phyloP scores from a whole-genome alignment of 495 filamentous ascomycete genomes.

The Neurospora hispaniola region DNA sequence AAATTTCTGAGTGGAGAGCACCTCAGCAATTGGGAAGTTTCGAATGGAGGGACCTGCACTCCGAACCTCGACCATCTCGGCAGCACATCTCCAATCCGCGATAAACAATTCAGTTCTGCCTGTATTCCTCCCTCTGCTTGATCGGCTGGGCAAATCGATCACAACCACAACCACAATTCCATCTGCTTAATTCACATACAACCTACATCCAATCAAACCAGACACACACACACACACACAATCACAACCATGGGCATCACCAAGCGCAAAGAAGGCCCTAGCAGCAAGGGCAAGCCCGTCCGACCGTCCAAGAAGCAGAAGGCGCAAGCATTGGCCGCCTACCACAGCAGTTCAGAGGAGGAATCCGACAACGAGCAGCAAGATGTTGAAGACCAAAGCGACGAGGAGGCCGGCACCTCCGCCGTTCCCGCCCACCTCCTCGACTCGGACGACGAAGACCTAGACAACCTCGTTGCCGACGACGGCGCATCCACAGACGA shows the following conservation, averaged over 20 bases:
- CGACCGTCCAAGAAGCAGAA: slow-evolving; percentile 60
- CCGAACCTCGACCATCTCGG: background rate
- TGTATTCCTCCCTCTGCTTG: background rate
- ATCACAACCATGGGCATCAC: slow-evolving; percentile 22
- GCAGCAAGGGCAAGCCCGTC: slow-evolving; percentile 33
- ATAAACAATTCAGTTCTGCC: background rate
- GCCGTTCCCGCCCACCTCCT: slow-evolving; percentile 49
- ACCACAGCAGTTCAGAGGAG: slow-evolving; percentile 61
- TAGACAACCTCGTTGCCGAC: slow-evolving; percentile 35
- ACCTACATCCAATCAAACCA: background rate
- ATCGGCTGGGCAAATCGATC: background rate
- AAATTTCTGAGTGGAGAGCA: slow-evolving; percentile 20
- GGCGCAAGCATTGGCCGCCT: slow-evolving; percentile 44
- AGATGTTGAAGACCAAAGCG: background rate
- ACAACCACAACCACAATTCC: background rate
- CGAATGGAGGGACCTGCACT: slow-evolving; percentile 1
- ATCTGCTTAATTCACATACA: background rate
- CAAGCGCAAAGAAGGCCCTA: slow-evolving; percentile 41
- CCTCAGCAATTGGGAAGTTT: background rate
- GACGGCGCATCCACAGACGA: slow-evolving; percentile 30
- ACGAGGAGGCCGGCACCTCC: slow-evolving; percentile 41
- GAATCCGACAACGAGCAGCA: slow-evolving; percentile 1
- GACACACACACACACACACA: slow-evolving; percentile 13
- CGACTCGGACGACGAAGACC: slow-evolving; percentile 55
- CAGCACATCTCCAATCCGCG: background rate